Conservation (phyloP, 371 early-diverging fungal genomes). For the Rhizopus sp. region DNA sequence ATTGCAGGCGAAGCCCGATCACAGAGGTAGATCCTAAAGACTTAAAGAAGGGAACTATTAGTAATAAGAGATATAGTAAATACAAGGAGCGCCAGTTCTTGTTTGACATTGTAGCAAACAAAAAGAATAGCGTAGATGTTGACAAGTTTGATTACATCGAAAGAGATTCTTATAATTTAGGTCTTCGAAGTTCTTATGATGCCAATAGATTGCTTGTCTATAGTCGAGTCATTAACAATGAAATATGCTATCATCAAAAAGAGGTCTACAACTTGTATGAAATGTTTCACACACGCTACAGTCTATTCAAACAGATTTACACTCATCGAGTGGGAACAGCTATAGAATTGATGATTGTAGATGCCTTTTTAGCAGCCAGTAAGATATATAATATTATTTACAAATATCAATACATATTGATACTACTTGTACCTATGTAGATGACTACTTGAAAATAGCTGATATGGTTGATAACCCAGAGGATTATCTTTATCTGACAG, state of each 20-base stretch:
- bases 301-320: conserved; percentile 91
- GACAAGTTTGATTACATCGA: conserved; percentile 97
- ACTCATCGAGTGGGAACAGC: conserved; percentile 83
- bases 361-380: conserved; percentile 81
- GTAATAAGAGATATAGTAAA: conserved; percentile 17
- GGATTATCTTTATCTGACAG: conserved; percentile 80
- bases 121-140: conserved; percentile 92
- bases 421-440: conserved; percentile 18
- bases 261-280: conserved; percentile 82
- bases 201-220: conserved; percentile 77
- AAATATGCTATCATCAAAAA: conserved; percentile 88
- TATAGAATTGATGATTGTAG: conserved; percentile 88
- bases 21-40: conserved; percentile 23
- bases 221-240: conserved; percentile 83
- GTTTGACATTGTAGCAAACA: conserved; percentile 96
- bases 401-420: neutral
- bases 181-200: conserved; percentile 82
- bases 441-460: conserved; percentile 72
- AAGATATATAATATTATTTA: neutral
- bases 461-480: conserved; percentile 66
- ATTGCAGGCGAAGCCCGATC: conserved; percentile 73
- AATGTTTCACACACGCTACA: conserved; percentile 91
- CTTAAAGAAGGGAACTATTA: neutral
- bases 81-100: conserved; percentile 63
- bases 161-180: conserved; percentile 88